phyloP scores from a whole-genome alignment of 2,329 filamentous ascomycete species.

The Pseudocercospora fijiensis region DNA sequence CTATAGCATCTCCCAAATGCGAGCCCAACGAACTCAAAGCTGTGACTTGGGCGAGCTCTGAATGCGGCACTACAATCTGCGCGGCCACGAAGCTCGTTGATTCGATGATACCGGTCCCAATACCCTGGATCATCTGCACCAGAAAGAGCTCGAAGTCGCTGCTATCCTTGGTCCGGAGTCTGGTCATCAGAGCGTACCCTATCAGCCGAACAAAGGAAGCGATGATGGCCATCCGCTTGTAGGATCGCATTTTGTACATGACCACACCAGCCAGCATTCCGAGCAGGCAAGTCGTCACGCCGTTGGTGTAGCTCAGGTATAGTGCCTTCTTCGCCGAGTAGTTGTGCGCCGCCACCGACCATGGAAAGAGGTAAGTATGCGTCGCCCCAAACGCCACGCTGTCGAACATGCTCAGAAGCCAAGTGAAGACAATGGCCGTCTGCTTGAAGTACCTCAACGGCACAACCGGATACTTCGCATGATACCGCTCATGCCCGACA shows the following conservation, averaged over 20 bases:
- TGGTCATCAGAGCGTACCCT: slow-evolving; percentile 54
- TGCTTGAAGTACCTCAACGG: slow-evolving; percentile 50
- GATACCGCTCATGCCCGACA: slow-evolving; percentile 50
- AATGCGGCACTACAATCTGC: slow-evolving; percentile 48
- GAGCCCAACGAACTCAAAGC: slow-evolving; percentile 43
- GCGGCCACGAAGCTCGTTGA: slow-evolving; percentile 32
- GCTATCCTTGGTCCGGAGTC: slow-evolving; percentile 47
- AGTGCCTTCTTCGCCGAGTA: slow-evolving; percentile 46
- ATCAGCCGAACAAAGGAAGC: slow-evolving; percentile 47
- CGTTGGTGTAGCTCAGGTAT: slow-evolving; percentile 40
- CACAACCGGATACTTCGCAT: slow-evolving; percentile 49
- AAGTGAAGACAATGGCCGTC: slow-evolving; percentile 45
- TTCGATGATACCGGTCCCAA: slow-evolving; percentile 50
- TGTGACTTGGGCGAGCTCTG: slow-evolving; percentile 51
- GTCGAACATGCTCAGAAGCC: slow-evolving; percentile 46
- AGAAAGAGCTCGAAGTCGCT: slow-evolving; percentile 49
- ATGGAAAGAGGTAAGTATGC: slow-evolving; percentile 52
- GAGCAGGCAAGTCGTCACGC: slow-evolving; percentile 42
- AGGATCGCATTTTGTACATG: slow-evolving; percentile 47
- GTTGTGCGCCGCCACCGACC: slow-evolving; percentile 47
- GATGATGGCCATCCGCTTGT: slow-evolving; percentile 49
- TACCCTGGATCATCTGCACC: slow-evolving; percentile 51
- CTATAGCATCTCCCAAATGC: slow-evolving; percentile 44
- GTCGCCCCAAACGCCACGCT: slow-evolving; percentile 47
- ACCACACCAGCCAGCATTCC: slow-evolving; percentile 45